Evolutionary conservation across 768 basidiomycete genomes (phyloP).

Genomic region (Mycena venus): DNA sequence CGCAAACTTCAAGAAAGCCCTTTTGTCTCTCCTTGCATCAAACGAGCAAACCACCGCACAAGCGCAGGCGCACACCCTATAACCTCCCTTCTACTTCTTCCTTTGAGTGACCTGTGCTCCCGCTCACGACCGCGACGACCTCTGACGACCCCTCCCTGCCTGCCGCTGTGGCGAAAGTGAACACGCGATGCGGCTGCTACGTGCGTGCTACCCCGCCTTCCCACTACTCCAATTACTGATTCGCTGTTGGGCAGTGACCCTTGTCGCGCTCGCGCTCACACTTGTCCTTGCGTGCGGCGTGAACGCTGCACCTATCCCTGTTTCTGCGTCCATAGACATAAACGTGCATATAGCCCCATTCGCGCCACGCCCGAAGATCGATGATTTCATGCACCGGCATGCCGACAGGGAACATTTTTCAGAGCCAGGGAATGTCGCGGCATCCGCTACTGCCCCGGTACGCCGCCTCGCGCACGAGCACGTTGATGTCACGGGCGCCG

Average conservation of each 20-base stretch:
- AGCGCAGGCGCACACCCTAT: neutral
- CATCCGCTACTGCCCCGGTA: neutral
- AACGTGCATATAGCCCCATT: neutral
- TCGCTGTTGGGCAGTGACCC: neutral
- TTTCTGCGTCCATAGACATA: neutral
- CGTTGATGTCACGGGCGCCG: too few relatives aligned
- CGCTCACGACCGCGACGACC: constrained; percentile 1
- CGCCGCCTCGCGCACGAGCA: too few relatives aligned
- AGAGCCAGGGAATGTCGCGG: too few relatives aligned
- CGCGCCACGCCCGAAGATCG: neutral
- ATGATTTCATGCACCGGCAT: constrained; percentile 10
- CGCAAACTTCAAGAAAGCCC: neutral
- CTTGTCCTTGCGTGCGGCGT: neutral
- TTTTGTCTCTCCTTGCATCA: neutral
- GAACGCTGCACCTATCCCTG: too few relatives aligned
- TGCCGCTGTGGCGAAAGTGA: neutral
- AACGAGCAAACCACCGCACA: neutral
- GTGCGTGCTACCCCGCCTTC: neutral
- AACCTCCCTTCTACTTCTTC: neutral
- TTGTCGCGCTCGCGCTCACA: neutral
- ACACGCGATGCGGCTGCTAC: constrained; percentile 3
- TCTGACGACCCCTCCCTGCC: neutral
- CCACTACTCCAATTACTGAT: neutral
- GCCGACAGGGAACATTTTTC: neutral
- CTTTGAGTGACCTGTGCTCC: neutral